Evolutionary conservation across 192 early-diverging fungal genomes (phyloP).

Genomic region (Entomortierella lignicola): DNA sequence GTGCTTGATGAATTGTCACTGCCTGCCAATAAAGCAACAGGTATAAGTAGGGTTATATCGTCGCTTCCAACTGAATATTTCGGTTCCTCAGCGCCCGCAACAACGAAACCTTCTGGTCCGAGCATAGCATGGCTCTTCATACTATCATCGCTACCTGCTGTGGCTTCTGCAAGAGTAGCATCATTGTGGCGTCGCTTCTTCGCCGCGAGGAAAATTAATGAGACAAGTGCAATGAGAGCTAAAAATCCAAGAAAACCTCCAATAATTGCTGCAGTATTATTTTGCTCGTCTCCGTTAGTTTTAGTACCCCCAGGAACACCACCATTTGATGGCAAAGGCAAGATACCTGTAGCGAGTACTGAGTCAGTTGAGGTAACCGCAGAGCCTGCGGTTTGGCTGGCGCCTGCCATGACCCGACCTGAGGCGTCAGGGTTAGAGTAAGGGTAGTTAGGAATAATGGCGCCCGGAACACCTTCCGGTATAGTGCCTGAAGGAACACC

Average conservation of each 20-base stretch:
- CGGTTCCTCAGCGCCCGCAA: conserved; percentile 1
- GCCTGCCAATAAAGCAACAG: conserved; percentile 3
- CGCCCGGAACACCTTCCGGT: conserved; percentile 14
- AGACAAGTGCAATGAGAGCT: conserved; percentile 19
- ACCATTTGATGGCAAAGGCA: not conserved
- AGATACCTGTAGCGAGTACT: too few relatives aligned
- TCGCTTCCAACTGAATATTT: conserved; percentile 9
- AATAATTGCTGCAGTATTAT: not conserved
- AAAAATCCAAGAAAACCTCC: conserved; percentile 15
- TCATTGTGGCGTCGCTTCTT: conserved; percentile 21
- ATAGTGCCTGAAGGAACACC: conserved; percentile 11
- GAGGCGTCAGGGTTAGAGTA: conserved; percentile 31
- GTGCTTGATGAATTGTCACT: not conserved
- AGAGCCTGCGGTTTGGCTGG: not conserved
- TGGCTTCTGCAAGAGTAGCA: not conserved
- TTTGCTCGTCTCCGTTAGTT: conserved; percentile 1
- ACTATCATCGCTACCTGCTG: not conserved
- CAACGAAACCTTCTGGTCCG: conserved; percentile 9
- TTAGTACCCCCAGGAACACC: conserved; percentile 8
- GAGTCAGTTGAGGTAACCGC: not conserved
- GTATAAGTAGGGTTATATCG: conserved; percentile 5
- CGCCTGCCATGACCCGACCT: conserved; percentile 19
- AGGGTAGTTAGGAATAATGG: conserved; percentile 6
- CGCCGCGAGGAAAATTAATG: conserved; percentile 23
- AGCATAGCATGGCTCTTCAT: conserved; percentile 5